These are phyloP conservation scores for Atkinsonella hypoxylon DNA, from an alignment of 2,329 filamentous ascomycete genomes.

Conservation along the genomic window DNA sequence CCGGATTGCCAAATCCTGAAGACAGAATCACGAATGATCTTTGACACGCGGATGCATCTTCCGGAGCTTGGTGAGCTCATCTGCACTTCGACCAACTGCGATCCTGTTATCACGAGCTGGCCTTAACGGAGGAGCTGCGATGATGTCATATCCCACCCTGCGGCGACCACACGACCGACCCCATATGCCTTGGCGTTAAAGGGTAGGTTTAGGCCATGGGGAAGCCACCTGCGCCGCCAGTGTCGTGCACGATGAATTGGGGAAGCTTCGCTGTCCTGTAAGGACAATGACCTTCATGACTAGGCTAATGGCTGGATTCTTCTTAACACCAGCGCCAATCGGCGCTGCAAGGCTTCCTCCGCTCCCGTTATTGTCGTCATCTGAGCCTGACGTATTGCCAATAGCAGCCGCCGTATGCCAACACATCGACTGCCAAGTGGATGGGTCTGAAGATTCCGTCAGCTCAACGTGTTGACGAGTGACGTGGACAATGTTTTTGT, in stretches of 20 bases:
- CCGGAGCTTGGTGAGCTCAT: conserved; percentile 21
- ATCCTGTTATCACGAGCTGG: conserved; percentile 37
- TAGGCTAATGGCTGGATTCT: background rate
- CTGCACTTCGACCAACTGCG: conserved; percentile 33
- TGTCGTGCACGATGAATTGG: background rate
- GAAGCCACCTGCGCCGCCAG: background rate
- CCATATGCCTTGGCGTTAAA: conserved; percentile 21
- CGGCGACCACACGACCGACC: conserved; percentile 23
- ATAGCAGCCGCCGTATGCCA: conserved; percentile 29
- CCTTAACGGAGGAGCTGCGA: no score
- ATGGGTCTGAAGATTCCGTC: conserved; percentile 28
- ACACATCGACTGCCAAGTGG: no score
- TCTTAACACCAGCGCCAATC: background rate
- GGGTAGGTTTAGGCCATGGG: conserved; percentile 16
- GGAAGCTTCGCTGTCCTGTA: background rate
- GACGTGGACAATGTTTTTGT: conserved; percentile 32
- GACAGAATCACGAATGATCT: conserved; percentile 18
- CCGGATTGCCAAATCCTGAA: conserved; percentile 15
- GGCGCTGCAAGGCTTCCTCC: conserved; percentile 19
- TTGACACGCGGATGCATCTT: conserved; percentile 17
- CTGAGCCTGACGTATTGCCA: conserved; percentile 35
- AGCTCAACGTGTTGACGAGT: conserved; percentile 11
- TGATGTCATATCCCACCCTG: conserved; percentile 10
- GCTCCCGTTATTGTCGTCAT: conserved; percentile 18
- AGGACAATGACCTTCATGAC: conserved; percentile 1